phyloP scores from a whole-genome alignment of 1,284 basidiomycete genomes.

The Neonothopanus nambi region DNA sequence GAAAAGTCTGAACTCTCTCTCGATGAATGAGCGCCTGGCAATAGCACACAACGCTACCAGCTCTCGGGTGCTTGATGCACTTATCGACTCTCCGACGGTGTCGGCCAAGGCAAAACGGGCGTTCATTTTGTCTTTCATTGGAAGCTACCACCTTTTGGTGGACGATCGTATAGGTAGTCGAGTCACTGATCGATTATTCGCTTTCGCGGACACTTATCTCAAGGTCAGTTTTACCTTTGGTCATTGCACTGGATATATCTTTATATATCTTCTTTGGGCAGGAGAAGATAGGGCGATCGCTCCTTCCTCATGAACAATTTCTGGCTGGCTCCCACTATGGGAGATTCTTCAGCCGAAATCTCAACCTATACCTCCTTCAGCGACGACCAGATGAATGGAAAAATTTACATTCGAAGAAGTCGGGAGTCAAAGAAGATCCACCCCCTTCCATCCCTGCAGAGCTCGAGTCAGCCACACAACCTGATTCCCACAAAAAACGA shows the following conservation, averaged over 20 bases:
- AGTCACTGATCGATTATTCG: slow-evolving; percentile 87
- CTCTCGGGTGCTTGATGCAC: slow-evolving; percentile 81
- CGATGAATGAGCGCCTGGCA: slow-evolving; percentile 58
- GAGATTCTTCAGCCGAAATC: slow-evolving; percentile 79
- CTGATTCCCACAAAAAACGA: slow-evolving; percentile 19
- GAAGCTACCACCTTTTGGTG: slow-evolving; percentile 75
- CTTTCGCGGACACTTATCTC: slow-evolving; percentile 84
- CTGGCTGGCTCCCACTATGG: slow-evolving; percentile 81
- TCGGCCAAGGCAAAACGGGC: slow-evolving; percentile 66
- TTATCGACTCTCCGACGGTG: slow-evolving; percentile 72
- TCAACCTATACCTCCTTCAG: slow-evolving; percentile 79
- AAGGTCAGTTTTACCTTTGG: slow-evolving; percentile 49
- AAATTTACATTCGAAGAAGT: slow-evolving; percentile 42
- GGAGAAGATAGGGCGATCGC: slow-evolving; percentile 88
- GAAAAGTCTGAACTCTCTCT: slow-evolving; percentile 66
- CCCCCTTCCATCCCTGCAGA: slow-evolving; percentile 1
- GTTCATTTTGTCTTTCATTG: slow-evolving; percentile 75
- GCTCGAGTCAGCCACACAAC: slow-evolving; percentile 4
- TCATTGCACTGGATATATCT: neutral
- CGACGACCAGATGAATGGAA: slow-evolving; percentile 85
- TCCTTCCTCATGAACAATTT: slow-evolving; percentile 68
- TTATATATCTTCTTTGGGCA: slow-evolving; percentile 30
- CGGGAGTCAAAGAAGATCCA: slow-evolving; percentile 24
- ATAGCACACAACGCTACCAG: slow-evolving; percentile 74
- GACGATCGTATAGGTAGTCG: slow-evolving; percentile 88